Evolutionary conservation across 306 rosid genomes (phyloP), one percentile per base, ranked within the genome.

Genomic region (Nissolia schottii): DNA sequence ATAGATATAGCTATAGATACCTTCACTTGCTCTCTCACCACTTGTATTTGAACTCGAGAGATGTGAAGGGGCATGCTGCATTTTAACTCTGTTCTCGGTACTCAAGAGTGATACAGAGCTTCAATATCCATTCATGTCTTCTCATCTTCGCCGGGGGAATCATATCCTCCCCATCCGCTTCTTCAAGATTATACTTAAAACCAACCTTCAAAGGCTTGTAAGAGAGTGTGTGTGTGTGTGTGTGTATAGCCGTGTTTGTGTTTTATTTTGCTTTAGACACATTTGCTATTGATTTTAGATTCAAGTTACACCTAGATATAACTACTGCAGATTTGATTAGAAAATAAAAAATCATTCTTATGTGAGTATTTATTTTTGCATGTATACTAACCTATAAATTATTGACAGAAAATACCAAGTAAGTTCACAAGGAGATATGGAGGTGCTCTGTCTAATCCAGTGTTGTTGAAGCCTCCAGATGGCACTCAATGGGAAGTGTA

Each of bases 401-500:
- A 32, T 40, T 24, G 13, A 27, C 73, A 78, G 82, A 31, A 43
- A 24, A 48, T 78, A 15, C 73, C 82, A 2, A 43, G 15, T 5
- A 71, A 6, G 0, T 78, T 70, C 31, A 9, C 59, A 13, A 24
- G 22, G 59, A 63, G 35, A 71, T 53, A 63, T 78, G 72, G 82
- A 29, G 13, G 20, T 0, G 49, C 8, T 3, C 7, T 78, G 18
- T 25, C 62, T 20, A 78, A 63, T 25, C 81, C 71, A 38, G 53
- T 62, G 45, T 29, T 50, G 37, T 24, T 77, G 10, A 70, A 51
- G 67, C 81, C 70, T 37, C 81, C 77, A 13, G 63, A 45, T 77
- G 81, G 77, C 4, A 24, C 72, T 11, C 20, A 28, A n/a, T 77
- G 81, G 81, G 15, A 61, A 51, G 28, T 77, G 38, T 1, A 18